Conservation (phyloP, 441 rosid genomes). For the Codiaeum variegatum region DNA sequence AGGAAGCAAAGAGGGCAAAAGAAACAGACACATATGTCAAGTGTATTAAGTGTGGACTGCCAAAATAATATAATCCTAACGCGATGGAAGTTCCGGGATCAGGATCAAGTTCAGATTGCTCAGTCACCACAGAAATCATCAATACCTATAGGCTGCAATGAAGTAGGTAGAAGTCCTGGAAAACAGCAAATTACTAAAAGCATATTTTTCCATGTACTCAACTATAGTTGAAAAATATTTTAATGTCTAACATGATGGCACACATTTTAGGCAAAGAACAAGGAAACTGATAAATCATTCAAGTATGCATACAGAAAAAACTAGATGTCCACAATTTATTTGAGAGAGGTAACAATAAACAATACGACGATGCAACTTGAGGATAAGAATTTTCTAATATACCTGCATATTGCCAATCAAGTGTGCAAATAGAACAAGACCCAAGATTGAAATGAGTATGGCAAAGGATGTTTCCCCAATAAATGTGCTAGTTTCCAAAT, state of each 20-base stretch:
- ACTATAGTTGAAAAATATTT: neutral
- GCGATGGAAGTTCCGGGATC: neutral
- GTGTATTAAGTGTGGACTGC: neutral
- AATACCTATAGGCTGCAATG: neutral
- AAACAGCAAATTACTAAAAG: neutral
- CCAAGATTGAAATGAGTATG: constrained; percentile 72
- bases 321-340: neutral
- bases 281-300: neutral
- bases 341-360: neutral
- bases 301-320: neutral
- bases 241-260: neutral
- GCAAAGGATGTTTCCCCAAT: constrained; percentile 89
- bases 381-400: constrained; percentile 18
- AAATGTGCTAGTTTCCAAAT: constrained; percentile 72
- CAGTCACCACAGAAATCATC: neutral
- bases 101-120: neutral
- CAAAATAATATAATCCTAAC: neutral
- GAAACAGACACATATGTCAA: neutral
- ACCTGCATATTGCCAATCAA: constrained; percentile 98
- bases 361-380: constrained; percentile 16
- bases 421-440: constrained; percentile 88
- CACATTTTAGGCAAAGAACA: neutral
- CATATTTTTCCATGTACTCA: neutral
- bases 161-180: neutral
- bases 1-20: neutral